phyloP scores from a whole-genome alignment of 2,329 filamentous ascomycete genomes.

The Fusarium foetens region DNA sequence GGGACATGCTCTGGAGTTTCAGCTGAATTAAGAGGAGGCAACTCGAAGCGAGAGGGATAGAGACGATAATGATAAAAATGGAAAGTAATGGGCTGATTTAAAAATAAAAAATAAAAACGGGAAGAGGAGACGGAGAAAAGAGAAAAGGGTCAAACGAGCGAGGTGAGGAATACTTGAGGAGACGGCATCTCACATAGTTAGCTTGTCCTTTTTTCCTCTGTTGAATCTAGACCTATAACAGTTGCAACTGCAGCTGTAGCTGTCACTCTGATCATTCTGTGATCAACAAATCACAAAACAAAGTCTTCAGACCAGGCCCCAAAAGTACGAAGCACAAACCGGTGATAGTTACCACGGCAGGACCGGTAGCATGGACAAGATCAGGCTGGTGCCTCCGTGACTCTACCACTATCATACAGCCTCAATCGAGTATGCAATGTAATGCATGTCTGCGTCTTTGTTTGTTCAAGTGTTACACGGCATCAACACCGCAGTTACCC shows the following conservation, averaged over 20 bases:
- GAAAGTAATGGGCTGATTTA: neutral
- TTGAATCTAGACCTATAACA: neutral
- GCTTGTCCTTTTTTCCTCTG: neutral
- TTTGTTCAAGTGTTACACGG: conserved; percentile 41
- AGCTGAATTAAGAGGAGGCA: conserved; percentile 31
- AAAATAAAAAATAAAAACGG: neutral
- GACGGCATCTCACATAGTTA: conserved; percentile 1
- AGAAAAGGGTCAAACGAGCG: conserved; percentile 12
- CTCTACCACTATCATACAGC: conserved; percentile 3
- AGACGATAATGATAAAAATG: neutral
- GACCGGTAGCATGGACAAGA: conserved; percentile 41
- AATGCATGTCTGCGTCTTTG: neutral
- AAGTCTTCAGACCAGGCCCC: neutral
- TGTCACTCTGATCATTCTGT: neutral
- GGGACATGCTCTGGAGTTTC: conserved; percentile 28
- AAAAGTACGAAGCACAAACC: conserved; percentile 30
- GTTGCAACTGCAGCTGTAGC: neutral
- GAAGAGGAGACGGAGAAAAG: neutral
- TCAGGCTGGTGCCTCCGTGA: conserved; percentile 38
- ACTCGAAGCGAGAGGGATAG: conserved; percentile 33
- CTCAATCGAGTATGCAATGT: neutral
- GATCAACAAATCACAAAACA: conserved; percentile 4
- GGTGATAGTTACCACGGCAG: conserved; percentile 36
- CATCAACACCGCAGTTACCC: conserved; percentile 45
- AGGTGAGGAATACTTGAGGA: conserved; percentile 17